Evolutionary conservation across 2,329 filamentous ascomycete species (phyloP).

Genomic region (Aureobasidium sp.): DNA sequence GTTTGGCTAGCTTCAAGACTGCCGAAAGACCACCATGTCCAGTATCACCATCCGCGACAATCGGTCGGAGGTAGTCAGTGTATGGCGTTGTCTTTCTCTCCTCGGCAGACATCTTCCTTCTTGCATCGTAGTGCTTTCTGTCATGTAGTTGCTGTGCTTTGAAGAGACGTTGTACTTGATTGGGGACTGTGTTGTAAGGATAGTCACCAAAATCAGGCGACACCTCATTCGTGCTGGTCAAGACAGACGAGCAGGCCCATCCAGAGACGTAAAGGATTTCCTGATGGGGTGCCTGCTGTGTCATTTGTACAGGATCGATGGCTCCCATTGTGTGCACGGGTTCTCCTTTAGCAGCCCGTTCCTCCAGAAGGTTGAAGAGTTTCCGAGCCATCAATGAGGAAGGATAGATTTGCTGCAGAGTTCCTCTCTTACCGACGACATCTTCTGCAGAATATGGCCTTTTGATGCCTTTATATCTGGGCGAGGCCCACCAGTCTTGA

Average conservation of each 20-base stretch:
- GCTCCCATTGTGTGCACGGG: constrained; percentile 97
- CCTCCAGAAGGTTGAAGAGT: constrained; percentile 79
- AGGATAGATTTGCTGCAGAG: constrained; percentile 77
- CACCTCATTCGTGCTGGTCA: constrained; percentile 94
- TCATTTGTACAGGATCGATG: constrained; percentile 99
- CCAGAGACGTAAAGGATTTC: constrained; percentile 94
- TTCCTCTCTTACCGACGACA: constrained; percentile 86
- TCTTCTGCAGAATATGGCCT: constrained; percentile 84
- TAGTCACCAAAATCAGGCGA: constrained; percentile 98
- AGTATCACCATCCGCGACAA: constrained; percentile 93
- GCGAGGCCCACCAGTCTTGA: constrained; percentile 80
- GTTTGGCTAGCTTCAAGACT: constrained; percentile 90
- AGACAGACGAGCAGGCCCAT: constrained; percentile 90
- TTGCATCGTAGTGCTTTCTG: constrained; percentile 83
- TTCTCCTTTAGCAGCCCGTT: constrained; percentile 67
- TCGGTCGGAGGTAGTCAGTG: constrained; percentile 85
- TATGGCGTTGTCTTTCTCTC: constrained; percentile 72
- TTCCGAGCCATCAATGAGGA: constrained; percentile 94
- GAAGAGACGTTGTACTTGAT: constrained; percentile 91
- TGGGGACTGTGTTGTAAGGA: constrained; percentile 97
- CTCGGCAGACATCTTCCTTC: constrained; percentile 67
- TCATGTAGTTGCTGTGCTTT: constrained; percentile 97
- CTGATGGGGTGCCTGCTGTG: constrained; percentile 91
- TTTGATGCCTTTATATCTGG: constrained; percentile 81
- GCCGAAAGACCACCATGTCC: constrained; percentile 88